Conservation (phyloP, 106 monocot genomes). For the Alisma plantagoaquatica region DNA sequence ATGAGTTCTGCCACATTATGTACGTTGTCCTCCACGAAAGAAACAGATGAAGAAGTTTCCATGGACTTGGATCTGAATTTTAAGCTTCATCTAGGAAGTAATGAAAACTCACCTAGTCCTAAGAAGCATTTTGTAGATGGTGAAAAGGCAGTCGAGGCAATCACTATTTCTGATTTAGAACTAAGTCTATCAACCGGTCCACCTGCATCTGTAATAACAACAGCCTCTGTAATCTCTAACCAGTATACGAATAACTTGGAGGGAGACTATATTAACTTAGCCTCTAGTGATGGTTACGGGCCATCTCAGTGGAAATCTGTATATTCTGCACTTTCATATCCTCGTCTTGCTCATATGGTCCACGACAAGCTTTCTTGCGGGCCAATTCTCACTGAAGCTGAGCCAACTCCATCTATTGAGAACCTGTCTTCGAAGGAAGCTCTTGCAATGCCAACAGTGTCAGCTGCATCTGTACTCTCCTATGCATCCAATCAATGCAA, state of each 20-base stretch:
- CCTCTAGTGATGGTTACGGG: constrained; percentile 6
- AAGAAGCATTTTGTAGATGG: constrained; percentile 3
- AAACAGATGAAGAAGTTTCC: constrained; percentile 20
- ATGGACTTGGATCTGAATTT: constrained; percentile 20
- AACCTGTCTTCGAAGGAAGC: neutral
- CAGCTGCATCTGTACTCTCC: constrained; percentile 16
- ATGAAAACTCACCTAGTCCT: constrained; percentile 6
- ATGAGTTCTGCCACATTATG: constrained; percentile 14
- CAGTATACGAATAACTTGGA: neutral
- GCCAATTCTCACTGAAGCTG: neutral
- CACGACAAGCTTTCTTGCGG: neutral
- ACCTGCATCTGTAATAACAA: constrained; percentile 7
- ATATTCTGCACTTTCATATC: neutral
- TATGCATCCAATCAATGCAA: constrained; percentile 14
- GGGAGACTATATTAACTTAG: neutral
- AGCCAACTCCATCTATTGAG: constrained; percentile 7
- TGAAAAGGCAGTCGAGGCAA: neutral
- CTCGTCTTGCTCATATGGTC: neutral
- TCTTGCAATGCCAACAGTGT: constrained; percentile 4
- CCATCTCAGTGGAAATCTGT: constrained; percentile 8
- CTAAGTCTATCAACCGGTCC: constrained; percentile 22
- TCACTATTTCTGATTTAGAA: constrained; percentile 6
- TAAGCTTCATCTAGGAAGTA: constrained; percentile 21
- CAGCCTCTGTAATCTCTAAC: neutral
- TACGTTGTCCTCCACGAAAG: constrained; percentile 13